Conservation (phyloP, 345 rosid species). For the Isatis tinctoria region DNA sequence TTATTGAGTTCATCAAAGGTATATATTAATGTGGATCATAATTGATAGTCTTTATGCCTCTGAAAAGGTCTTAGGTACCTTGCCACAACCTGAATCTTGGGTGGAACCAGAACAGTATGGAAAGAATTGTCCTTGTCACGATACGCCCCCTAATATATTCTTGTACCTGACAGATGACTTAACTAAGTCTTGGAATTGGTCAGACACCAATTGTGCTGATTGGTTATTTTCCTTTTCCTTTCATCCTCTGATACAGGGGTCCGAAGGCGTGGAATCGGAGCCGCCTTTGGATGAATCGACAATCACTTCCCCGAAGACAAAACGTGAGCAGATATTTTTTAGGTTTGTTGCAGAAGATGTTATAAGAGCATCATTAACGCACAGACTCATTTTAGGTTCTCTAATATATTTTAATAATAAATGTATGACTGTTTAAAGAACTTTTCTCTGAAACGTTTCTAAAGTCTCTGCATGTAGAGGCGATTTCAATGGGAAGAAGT, state of each 20-base stretch:
- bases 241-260: not conserved
- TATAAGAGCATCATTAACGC: too few relatives aligned
- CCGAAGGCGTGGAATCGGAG: constrained; percentile 10
- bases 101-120: not conserved
- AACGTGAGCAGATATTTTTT: not conserved
- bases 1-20: constrained; percentile 13
- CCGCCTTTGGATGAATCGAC: constrained; percentile 5
- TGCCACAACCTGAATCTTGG: not conserved
- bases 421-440: too few relatives aligned
- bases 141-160: not conserved
- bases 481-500: too few relatives aligned
- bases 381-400: too few relatives aligned
- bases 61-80: not conserved
- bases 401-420: too few relatives aligned
- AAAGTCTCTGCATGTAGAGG: too few relatives aligned
- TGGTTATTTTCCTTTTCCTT: not conserved
- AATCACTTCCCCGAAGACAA: constrained; percentile 11
- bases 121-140: not conserved
- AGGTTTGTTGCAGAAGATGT: not conserved
- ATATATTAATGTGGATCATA: not conserved
- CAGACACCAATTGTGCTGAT: not conserved
- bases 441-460: too few relatives aligned
- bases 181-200: not conserved
- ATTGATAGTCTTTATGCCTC: not conserved
- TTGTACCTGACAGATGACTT: not conserved